Evolutionary conservation across 352 stramenopile genomes (phyloP).

Genomic region (Paralagenidium karlingii): DNA sequence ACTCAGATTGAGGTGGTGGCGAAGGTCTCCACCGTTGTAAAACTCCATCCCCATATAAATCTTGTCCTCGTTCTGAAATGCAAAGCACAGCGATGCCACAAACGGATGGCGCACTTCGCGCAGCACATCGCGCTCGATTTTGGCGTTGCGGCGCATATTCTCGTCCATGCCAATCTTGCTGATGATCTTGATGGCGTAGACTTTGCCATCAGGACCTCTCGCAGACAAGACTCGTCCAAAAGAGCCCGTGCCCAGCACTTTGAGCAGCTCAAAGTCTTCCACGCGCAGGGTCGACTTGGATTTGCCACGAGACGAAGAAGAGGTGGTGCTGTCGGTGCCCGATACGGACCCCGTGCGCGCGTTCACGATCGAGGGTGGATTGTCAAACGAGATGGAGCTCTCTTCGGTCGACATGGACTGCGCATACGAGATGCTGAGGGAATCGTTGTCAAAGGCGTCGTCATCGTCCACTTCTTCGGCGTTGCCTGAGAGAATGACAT

Average conservation of each 20-base stretch:
- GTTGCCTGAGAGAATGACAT: conserved; percentile 57
- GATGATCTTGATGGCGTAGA: conserved; percentile 85
- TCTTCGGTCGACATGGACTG: conserved; percentile 24
- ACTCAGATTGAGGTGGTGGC: conserved; percentile 66
- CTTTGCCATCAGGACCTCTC: conserved; percentile 37
- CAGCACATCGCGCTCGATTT: conserved; percentile 92
- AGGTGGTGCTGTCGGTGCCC: conserved; percentile 2
- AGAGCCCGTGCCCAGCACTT: conserved; percentile 72
- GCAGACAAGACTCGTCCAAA: conserved; percentile 77
- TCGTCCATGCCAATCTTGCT: conserved; percentile 84
- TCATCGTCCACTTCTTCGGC: conserved; percentile 66
- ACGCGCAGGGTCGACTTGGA: conserved; percentile 72
- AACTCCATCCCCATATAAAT: conserved; percentile 99
- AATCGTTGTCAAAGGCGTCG: conserved; percentile 29
- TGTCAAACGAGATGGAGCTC: conserved; percentile 29
- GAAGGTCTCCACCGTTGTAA: conserved; percentile 94
- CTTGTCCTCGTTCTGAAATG: conserved; percentile 97
- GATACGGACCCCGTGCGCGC: neutral
- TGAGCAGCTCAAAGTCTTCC: conserved; percentile 80
- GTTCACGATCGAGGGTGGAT: conserved; percentile 8
- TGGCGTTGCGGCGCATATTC: conserved; percentile 62
- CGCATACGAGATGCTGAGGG: conserved; percentile 9
- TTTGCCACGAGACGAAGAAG: conserved; percentile 32
- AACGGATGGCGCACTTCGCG: conserved; percentile 93
- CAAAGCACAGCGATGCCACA: conserved; percentile 94